These are phyloP conservation scores for Neofusicoccum sp. DNA, from an alignment of 2,329 filamentous ascomycete genomes.

Conservation along the genomic window DNA sequence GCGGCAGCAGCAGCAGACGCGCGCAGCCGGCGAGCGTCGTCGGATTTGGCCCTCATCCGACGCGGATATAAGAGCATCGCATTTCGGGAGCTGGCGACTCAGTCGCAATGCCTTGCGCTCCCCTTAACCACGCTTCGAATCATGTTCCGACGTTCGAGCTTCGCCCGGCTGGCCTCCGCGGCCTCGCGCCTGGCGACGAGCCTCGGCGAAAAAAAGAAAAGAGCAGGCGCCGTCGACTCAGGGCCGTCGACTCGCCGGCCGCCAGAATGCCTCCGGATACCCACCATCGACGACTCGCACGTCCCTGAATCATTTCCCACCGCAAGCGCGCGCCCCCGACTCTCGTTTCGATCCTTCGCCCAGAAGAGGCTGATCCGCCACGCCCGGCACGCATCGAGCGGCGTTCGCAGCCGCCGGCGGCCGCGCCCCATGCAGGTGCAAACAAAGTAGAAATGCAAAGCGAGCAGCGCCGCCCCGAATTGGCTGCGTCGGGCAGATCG, in stretches of 20 bases:
- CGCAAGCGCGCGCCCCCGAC: background rate
- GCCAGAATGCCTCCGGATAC: background rate
- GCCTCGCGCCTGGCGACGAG: background rate
- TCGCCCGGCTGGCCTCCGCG: background rate
- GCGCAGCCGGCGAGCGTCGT: background rate
- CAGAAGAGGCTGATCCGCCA: no score
- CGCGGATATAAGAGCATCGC: slow-evolving; percentile 5
- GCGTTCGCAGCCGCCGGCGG: no score
- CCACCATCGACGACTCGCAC: background rate
- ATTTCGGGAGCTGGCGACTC: slow-evolving; percentile 3
- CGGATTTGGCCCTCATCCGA: slow-evolving; percentile 8
- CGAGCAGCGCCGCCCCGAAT: background rate
- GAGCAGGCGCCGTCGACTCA: background rate
- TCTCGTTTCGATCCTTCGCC: background rate
- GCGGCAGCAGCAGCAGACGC: background rate
- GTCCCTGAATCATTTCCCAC: slow-evolving; percentile 6
- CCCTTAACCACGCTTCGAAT: slow-evolving; percentile 13
- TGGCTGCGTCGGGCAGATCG: slow-evolving; percentile 2
- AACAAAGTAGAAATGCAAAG: background rate
- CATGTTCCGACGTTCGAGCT: slow-evolving; percentile 7
- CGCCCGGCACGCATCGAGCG: background rate
- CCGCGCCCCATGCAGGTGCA: slow-evolving; percentile 4
- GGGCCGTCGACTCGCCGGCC: background rate
- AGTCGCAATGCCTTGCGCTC: slow-evolving; percentile 7
- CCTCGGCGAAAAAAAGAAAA: background rate